Evolutionary conservation across 2,329 filamentous ascomycete genomes (phyloP).

Genomic region (Mariannaea elegans): DNA sequence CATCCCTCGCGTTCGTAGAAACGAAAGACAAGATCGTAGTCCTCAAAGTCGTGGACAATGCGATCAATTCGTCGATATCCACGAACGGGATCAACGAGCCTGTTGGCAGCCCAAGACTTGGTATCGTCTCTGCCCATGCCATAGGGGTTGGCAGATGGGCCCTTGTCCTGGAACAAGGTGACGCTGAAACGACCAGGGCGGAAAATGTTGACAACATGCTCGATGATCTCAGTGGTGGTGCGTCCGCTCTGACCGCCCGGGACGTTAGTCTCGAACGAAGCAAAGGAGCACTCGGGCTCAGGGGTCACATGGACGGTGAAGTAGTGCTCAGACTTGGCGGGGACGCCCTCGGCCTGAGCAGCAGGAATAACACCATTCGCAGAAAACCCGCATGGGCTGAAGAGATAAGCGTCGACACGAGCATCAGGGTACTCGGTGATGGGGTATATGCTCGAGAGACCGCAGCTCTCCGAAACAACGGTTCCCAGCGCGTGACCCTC

Average conservation of each 20-base stretch:
- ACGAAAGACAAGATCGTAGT: slow-evolving; percentile 95
- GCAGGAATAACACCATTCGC: slow-evolving; percentile 90
- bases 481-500: slow-evolving; percentile 95
- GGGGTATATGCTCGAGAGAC: slow-evolving; percentile 89
- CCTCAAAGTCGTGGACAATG: slow-evolving; percentile 96
- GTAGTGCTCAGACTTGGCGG: slow-evolving; percentile 75
- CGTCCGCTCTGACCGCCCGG: slow-evolving; percentile 88
- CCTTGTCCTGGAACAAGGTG: slow-evolving; percentile 93
- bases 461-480: slow-evolving; percentile 89
- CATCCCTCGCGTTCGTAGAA: slow-evolving; percentile 94
- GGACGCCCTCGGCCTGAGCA: slow-evolving; percentile 50
- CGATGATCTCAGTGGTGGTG: slow-evolving; percentile 88
- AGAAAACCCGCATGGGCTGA: slow-evolving; percentile 96
- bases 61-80: slow-evolving; percentile 92
- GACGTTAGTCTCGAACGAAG: slow-evolving; percentile 98
- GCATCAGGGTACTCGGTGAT: slow-evolving; percentile 88
- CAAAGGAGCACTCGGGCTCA: slow-evolving; percentile 96
- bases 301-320: slow-evolving; percentile 99
- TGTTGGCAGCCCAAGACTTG: slow-evolving; percentile 52
- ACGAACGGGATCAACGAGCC: slow-evolving; percentile 77
- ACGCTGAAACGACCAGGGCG: slow-evolving; percentile 97
- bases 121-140: slow-evolving; percentile 52
- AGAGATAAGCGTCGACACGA: slow-evolving; percentile 93
- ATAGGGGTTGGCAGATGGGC: slow-evolving; percentile 53
- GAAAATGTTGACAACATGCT: slow-evolving; percentile 96